Base-by-base conservation (phyloP, 2,329 filamentous ascomycete species). In the Cordyceps farinosa region DNA sequence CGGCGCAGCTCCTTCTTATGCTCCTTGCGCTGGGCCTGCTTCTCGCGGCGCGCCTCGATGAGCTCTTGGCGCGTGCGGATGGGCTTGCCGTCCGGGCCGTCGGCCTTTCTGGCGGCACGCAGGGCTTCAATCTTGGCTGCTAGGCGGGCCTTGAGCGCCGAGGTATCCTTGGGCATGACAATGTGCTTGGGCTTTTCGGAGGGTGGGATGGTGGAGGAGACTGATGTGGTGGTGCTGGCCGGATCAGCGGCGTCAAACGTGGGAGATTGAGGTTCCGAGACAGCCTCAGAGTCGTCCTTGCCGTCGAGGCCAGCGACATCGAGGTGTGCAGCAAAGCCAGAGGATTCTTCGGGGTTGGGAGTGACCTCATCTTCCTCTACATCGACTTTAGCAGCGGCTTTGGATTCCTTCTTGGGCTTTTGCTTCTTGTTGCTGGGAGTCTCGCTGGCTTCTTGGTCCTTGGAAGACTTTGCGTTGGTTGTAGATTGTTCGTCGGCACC, bases 11-110 rank as follows among this genome's bases (percentile, higher is more conserved):
- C 90, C 76, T 96, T 95, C 80, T 97, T 98, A 71, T 94, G 90
- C 29, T 87, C 88, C 74, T 93, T 94, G 66, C 92, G 87, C 74
- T 92, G 87, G 65, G 91, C 89, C 74, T 96, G 90, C 78, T 97
- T 97, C 72, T 88, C 87, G 66, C 95, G 87, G 48, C 95, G 87
- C 51, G 91, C 86, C 76, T 98, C 95, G 69, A 99, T 92, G 13
- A 99, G 84, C 73, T 98, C 93, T 77, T 96, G 90, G 65, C 95
- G 87, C 65, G 91, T 96, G 67, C 90, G 87, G 63, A 94, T 91
- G 17, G 75, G 75, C 70, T 90, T 89, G 65, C 92, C 92, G 69
- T 96, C 88, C 1, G 88, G 83, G 6, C 90, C 91, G 69, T 96
- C 92, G 6, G 94, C 93, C 75, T 97, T 97, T 65, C 95, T 88